Percentiles rank a stretch among this genome's conserved stretches.
Evolutionary conservation across 2,329 filamentous ascomycete species (phyloP).

Genomic region (Penicillium brevicompactum): DNA sequence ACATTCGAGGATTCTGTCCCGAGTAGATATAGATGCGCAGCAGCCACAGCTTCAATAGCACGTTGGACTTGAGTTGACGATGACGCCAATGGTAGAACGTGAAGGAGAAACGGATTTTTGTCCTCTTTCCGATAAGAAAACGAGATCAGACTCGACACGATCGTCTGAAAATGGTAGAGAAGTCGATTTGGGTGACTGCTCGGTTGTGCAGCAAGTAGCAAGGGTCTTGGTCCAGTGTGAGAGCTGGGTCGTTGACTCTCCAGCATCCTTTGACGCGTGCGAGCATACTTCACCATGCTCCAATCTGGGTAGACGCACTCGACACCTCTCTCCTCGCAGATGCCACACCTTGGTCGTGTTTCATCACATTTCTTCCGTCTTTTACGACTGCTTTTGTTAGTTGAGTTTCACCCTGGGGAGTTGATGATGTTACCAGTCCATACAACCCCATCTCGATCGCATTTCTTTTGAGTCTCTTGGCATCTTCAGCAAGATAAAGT

Average conservation of each 20-base stretch:
- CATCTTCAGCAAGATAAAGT: background rate
- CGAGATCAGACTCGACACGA: background rate
- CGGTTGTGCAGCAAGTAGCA: background rate
- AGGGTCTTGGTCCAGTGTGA: background rate
- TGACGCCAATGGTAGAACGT: background rate
- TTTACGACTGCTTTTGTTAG: background rate
- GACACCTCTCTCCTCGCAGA: background rate
- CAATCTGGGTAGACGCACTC: background rate
- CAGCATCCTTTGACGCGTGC: background rate
- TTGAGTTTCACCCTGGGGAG: background rate
- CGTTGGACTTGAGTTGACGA: background rate
- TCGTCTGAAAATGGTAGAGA: background rate
- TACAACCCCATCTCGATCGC: background rate
- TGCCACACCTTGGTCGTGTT: background rate
- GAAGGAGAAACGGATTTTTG: background rate
- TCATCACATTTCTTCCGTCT: background rate
- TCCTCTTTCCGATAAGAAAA: background rate
- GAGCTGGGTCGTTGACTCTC: background rate
- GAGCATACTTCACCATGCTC: background rate
- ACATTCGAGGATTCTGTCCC: background rate
- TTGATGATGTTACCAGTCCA: background rate
- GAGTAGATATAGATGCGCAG: background rate
- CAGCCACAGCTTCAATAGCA: background rate
- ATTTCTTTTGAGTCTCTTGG: background rate
- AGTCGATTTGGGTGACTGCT: background rate